These are phyloP conservation scores for Leccinum rimulosum DNA, from an alignment of 768 basidiomycete genomes.

Conservation along the genomic window DNA sequence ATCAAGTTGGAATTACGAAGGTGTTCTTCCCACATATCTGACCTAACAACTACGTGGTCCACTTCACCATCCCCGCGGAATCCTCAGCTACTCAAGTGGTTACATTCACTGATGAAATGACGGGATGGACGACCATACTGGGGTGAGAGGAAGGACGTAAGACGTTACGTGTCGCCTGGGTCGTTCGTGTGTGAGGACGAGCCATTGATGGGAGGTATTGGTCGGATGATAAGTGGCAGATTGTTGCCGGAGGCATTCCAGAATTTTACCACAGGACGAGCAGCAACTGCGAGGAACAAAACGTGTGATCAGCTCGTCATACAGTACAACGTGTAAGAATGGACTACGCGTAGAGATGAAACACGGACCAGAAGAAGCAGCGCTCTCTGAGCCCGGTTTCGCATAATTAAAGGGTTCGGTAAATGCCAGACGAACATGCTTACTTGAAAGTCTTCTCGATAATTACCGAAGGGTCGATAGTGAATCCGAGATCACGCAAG, in stretches of 20 bases:
- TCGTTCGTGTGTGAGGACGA: conserved; percentile 7
- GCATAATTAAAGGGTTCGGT: conserved; percentile 23
- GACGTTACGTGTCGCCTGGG: conserved; percentile 14
- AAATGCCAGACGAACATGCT: conserved; percentile 27
- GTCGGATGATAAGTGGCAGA: conserved; percentile 55
- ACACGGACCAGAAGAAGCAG: conserved; percentile 15
- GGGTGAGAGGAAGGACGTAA: conserved; percentile 10
- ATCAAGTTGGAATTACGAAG: conserved; percentile 1
- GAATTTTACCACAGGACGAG: conserved; percentile 57
- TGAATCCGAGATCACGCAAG: conserved; percentile 54
- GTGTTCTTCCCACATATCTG: conserved; percentile 22
- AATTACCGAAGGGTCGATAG: conserved; percentile 47
- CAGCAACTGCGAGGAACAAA: conserved; percentile 40
- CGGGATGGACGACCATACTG: conserved; percentile 14
- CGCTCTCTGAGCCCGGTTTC: conserved; percentile 6
- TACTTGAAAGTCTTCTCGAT: conserved; percentile 67
- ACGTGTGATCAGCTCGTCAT: conserved; percentile 18
- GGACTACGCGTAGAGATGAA: conserved; percentile 17
- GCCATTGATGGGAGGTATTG: conserved; percentile 17
- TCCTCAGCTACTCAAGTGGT: conserved; percentile 7
- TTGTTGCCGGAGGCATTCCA: conserved; percentile 53
- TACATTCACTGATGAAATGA: conserved; percentile 19
- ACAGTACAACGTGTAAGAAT: conserved; percentile 4
- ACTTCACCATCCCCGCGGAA: conserved; percentile 20
- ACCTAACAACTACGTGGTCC: conserved; percentile 21